These are phyloP conservation scores for Fusarium sp. DNA, from an alignment of 2,329 filamentous ascomycete species.

Conservation along the genomic window DNA sequence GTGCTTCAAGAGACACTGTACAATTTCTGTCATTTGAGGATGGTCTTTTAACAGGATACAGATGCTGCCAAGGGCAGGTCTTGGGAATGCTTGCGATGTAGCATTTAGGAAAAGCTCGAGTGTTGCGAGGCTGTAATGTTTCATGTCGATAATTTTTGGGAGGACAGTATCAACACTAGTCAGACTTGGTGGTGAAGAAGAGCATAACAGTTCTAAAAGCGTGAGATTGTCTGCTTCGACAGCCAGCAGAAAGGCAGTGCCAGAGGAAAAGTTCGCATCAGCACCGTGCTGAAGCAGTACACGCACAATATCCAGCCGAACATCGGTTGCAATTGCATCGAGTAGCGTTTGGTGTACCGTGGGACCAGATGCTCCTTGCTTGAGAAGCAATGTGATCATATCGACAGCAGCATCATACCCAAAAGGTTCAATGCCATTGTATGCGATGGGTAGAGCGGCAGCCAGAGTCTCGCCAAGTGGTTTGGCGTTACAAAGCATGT, in stretches of 20 bases:
- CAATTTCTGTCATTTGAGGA: neutral
- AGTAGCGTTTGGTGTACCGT: neutral
- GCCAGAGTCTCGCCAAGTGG: neutral
- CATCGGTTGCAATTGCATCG: neutral
- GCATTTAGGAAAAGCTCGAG: neutral
- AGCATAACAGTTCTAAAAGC: neutral
- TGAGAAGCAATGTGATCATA: constrained; percentile 8
- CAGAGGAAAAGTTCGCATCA: constrained; percentile 4
- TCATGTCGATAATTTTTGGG: neutral
- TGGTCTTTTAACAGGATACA: neutral
- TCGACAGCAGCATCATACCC: neutral
- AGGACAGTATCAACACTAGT: neutral
- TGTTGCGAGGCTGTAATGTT: neutral
- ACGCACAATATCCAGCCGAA: neutral
- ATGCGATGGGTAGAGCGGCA: constrained; percentile 11
- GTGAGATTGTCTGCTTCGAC: neutral
- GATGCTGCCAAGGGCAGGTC: neutral
- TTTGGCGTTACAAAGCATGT: constrained; percentile 1
- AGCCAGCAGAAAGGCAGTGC: neutral
- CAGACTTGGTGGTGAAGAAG: neutral
- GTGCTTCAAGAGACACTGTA: neutral
- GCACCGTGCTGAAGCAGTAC: constrained; percentile 3
- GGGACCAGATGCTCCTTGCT: constrained; percentile 2
- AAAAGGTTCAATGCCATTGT: neutral
- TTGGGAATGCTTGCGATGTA: neutral